Evolutionary conservation across 805 yeast species (phyloP).

Genomic region (Cyberlindnera maritima): DNA sequence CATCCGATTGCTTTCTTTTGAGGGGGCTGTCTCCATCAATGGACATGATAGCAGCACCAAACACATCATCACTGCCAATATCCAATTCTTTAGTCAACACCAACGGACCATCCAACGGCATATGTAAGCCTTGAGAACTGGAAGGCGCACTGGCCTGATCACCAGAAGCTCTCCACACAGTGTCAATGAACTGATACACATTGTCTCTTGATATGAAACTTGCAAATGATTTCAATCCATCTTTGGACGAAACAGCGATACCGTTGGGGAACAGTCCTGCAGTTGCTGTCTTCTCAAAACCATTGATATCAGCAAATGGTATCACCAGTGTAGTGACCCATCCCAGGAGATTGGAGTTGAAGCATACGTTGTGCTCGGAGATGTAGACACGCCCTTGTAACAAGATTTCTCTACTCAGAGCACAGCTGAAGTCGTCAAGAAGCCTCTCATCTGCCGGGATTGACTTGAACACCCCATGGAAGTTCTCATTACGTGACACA

Average conservation of each 20-base stretch:
- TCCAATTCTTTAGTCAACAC: slow-evolving; percentile 20
- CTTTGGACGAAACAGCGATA: slow-evolving; percentile 38
- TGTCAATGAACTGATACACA: slow-evolving; percentile 59
- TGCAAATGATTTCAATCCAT: slow-evolving; percentile 69
- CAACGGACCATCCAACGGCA: slow-evolving; percentile 13
- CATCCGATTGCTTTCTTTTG: slow-evolving; percentile 19
- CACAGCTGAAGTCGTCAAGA: slow-evolving; percentile 87
- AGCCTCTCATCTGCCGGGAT: slow-evolving; percentile 68
- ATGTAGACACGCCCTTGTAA: slow-evolving; percentile 86
- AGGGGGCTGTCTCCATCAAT: slow-evolving; percentile 38
- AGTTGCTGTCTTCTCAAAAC: slow-evolving; percentile 77
- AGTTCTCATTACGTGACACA: slow-evolving; percentile 63
- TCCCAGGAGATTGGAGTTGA: slow-evolving; percentile 82
- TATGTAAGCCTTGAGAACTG: background rate
- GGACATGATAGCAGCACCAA: slow-evolving; percentile 40
- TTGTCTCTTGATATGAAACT: slow-evolving; percentile 82
- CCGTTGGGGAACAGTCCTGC: slow-evolving; percentile 93
- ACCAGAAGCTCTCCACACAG: slow-evolving; percentile 23
- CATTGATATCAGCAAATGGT: slow-evolving; percentile 64
- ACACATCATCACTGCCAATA: slow-evolving; percentile 24
- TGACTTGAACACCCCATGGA: slow-evolving; percentile 69
- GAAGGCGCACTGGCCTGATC: slow-evolving; percentile 2
- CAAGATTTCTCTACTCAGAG: slow-evolving; percentile 80
- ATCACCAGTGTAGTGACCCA: slow-evolving; percentile 85
- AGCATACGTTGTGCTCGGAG: slow-evolving; percentile 75